Evolutionary conservation across 1,284 basidiomycete species (phyloP), one percentile per base, ranked within the genome.

Genomic region (Cutaneotrichosporon dermatis): DNA sequence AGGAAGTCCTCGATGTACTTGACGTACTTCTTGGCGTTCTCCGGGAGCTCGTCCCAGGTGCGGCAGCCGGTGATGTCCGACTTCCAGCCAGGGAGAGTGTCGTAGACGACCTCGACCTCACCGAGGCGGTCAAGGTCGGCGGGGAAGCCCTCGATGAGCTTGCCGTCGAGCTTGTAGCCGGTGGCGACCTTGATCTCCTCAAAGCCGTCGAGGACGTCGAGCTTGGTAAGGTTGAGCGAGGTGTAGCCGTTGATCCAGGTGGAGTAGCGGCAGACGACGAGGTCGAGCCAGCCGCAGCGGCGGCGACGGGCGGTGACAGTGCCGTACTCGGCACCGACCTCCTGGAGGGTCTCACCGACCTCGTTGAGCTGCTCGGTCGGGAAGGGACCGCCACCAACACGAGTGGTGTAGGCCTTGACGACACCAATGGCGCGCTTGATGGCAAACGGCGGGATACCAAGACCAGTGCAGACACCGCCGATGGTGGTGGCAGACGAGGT

Each of bases 381-480:
- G 84, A 99, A 99, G 9, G 95, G 95, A 1, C 95, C 95, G 55
- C 92, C 92, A 16, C 95, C 95, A 35, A 99, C 95, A 46, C 95
- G 86, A 3, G 95, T 98, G 16, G 96, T 98, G 68, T 99, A 99
- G 3, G 95, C 95, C 79, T 98, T 99, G 77, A 95, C 83, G 61
- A 99, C 95, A 63, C 95, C 96, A 66, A 96, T 88, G 25, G 88
- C 84, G 51, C 85, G 84, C 44, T 90, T 92, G 66, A 99, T 88
- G 64, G 84, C 79, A 77, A 87, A 88, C 4, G 95, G 92, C 6
- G 95, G 93, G 61, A 99, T 88, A 58, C 93, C 95, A 45, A 99
- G 86, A 55, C 95, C 95, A 34, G 94, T 98, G 79, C 91, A 92
- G 35, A 98, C 93, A 63, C 82, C 95, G 50, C 95, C 95, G 63